A percentile compares a stretch with the other conserved stretches of the same genome.
Conservation (phyloP, 2,329 filamentous ascomycete genomes). For the Cadophora gregata region DNA sequence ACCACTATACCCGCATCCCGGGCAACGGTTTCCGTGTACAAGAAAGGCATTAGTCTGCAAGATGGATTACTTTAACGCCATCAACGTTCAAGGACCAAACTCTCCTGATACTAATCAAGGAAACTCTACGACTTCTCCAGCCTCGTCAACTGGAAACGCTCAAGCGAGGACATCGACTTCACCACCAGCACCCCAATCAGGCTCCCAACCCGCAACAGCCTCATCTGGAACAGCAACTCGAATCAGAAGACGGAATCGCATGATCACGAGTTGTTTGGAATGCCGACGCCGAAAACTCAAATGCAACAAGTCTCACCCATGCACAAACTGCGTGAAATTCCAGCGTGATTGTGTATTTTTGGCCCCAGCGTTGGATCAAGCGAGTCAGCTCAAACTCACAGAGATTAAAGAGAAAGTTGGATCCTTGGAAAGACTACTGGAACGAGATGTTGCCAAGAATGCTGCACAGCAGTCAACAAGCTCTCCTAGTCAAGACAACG, state of each 20-base stretch:
- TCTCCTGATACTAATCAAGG: slow-evolving; percentile 15
- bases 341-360: slow-evolving; percentile 53
- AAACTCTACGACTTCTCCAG: not conserved
- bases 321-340: slow-evolving; percentile 53
- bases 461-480: slow-evolving; percentile 22
- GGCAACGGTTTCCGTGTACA: not conserved
- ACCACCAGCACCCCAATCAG: not conserved
- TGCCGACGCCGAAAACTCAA: slow-evolving; percentile 79
- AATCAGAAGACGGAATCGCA: slow-evolving; percentile 59
- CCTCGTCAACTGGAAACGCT: slow-evolving; percentile 12
- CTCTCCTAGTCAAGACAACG: slow-evolving; percentile 30
- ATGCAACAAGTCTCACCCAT: slow-evolving; percentile 77
- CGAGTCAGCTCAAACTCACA: slow-evolving; percentile 71
- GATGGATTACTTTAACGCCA: slow-evolving; percentile 35
- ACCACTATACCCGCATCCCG: not conserved
- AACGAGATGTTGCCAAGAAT: slow-evolving; percentile 68
- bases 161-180: not conserved
- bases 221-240: slow-evolving; percentile 33
- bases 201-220: slow-evolving; percentile 18
- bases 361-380: slow-evolving; percentile 62
- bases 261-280: slow-evolving; percentile 73
- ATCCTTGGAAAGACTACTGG: slow-evolving; percentile 70
- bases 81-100: slow-evolving; percentile 14
- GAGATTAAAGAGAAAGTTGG: slow-evolving; percentile 83
- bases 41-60: not conserved